These are phyloP conservation scores for Alternaria panax DNA, from an alignment of 2,329 filamentous ascomycete species.

Conservation along the genomic window DNA sequence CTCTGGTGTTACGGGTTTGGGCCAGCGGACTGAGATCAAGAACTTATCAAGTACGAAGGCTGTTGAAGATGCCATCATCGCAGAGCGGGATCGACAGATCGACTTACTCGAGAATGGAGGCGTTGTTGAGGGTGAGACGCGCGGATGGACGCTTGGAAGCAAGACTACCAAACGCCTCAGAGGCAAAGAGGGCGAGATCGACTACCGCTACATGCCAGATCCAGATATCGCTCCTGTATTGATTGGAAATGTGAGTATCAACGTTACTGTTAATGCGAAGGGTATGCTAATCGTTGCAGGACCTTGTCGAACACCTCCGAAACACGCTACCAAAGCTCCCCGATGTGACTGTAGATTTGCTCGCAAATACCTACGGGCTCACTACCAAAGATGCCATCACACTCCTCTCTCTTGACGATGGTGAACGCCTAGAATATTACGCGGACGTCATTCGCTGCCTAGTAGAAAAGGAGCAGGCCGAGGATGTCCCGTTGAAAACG, in stretches of 20 bases:
- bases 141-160: slow-evolving; percentile 88
- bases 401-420: slow-evolving; percentile 77
- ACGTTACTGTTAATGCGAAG: background rate
- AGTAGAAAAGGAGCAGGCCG: slow-evolving; percentile 34
- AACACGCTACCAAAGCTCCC: slow-evolving; percentile 73
- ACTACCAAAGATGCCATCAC: slow-evolving; percentile 84
- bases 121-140: slow-evolving; percentile 80
- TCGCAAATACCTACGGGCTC: slow-evolving; percentile 71
- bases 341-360: slow-evolving; percentile 70
- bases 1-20: slow-evolving; percentile 68
- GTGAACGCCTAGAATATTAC: slow-evolving; percentile 82
- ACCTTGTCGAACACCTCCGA: slow-evolving; percentile 71
- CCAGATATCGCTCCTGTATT: slow-evolving; percentile 84
- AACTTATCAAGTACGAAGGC: slow-evolving; percentile 95
- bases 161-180: slow-evolving; percentile 82
- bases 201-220: slow-evolving; percentile 98
- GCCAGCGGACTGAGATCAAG: slow-evolving; percentile 95
- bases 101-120: slow-evolving; percentile 77
- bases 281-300: slow-evolving; percentile 41
- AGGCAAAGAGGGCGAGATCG: slow-evolving; percentile 95
- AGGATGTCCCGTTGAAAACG: slow-evolving; percentile 6
- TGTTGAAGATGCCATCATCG: slow-evolving; percentile 91
- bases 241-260: slow-evolving; percentile 62
- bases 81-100: slow-evolving; percentile 90
- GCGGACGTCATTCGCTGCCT: slow-evolving; percentile 64